Base-by-base conservation (phyloP, 1,139 yeast genomes). In the Nakaseomyces sp. region DNA sequence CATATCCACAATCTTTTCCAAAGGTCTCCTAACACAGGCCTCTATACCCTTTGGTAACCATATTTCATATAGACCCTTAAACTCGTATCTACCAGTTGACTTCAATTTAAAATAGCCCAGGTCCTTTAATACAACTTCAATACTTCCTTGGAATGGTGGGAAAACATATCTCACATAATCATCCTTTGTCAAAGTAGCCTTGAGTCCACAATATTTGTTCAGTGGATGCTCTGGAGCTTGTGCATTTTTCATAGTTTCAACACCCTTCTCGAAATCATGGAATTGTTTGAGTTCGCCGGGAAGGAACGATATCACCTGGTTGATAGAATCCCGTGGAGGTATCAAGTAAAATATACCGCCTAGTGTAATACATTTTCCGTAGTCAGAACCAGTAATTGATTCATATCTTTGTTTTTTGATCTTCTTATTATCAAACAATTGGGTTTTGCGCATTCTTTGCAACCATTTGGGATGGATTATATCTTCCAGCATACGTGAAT, bases 81-180 rank as follows among this genome's bases (percentile, higher is more conserved):
- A 64, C 2, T 63, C 60, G 42, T 70, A 65, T n/a, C 52, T 57
- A 1, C 94, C 91, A 0, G 83, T 78, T 1, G 87, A 79, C 19
- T 73, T 73, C 30, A 86, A 59, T 43, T 79, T 77, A 2, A 86
- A 52, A 50, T 74, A 77, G 0, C 95, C 95, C 13, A 82, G 58
- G 44, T 82, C 82, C 41, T 79, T 76, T 12, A 87, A 55, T 0
- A 85, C 85, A 22, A 86, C 56, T 53, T 84, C 91, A 16, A 82
- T 68, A 2, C 77, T 66, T 0, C 89, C 93, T 43, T 65, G 66
- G 51, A 81, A 81, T n/a, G 85, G 84, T 0, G 89, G 88, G 4
- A 81, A 66, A 2, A 74, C 66, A 48, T 68, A 77, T 44, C 77
- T 64, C 2, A 61, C 67, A 51, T 72, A 57, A 3, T 60, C 52